Base-by-base conservation (phyloP, 805 yeast species). In the Lipomyces yamadae region DNA sequence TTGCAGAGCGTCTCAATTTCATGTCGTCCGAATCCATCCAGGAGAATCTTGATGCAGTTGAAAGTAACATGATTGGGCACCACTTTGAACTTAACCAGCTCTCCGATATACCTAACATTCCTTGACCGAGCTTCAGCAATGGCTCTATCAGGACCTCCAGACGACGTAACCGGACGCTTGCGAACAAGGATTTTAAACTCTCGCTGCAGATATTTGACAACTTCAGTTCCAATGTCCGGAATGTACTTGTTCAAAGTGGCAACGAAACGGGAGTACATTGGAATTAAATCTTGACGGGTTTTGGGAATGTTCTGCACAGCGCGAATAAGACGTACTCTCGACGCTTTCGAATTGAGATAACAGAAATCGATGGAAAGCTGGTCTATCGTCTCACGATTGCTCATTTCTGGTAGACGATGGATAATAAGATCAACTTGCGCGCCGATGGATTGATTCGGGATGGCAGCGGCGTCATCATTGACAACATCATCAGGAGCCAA, bases 11-110 rank as follows among this genome's bases (percentile, higher is more conserved):
- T 83, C 72, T 90, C 96, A 65, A 90, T 83, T 74, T 89, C 90
- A 67, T 84, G 83, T 0, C 82, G 80, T 4, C 83, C 80, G 45
- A 86, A 72, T 61, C 84, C 83, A 63, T 85, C 73, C 1, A 89
- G 84, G 70, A 91, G 78, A 1, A 82, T 78, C 72, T 91, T 81
- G 58, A 92, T 82, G 74, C 88, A 89, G 76, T 92, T 93, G 74
- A 91, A 89, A 11, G 88, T 80, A 65, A 88, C 81, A 76, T 86
- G 88, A n/a, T 82, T 79, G 0, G 96, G 94, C 15, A 92, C 81
- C 67, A 92, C 76, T 71, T 84, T 86, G 75, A 92, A 92, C 74
- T 90, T 91, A 39, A 89, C 85, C 78, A 92, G 79, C 73, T 93
- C 97, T 59, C 86, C 80, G 70, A 90, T 87, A 71, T 90, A 88